Conservation (phyloP, 495 filamentous ascomycete species). For the Platismatia glauca region DNA sequence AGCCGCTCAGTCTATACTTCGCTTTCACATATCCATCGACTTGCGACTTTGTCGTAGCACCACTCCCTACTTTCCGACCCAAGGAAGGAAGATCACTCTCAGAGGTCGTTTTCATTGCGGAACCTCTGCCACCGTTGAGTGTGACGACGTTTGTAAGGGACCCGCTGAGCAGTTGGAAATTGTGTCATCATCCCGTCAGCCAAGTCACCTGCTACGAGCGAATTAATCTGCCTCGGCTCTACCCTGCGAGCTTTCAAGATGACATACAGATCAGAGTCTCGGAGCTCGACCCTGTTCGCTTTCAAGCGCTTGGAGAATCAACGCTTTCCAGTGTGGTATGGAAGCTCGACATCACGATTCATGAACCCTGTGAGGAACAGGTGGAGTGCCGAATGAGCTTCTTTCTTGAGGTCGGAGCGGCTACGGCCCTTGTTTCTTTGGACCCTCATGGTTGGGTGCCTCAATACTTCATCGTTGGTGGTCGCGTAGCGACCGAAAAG, state of each 20-base stretch:
- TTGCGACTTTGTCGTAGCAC: neutral
- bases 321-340: neutral
- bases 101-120: constrained; percentile 5
- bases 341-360: constrained; percentile 11
- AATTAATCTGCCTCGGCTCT: constrained; percentile 8
- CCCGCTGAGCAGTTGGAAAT: constrained; percentile 16
- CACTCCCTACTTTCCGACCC: constrained; percentile 12
- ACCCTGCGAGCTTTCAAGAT: constrained; percentile 14
- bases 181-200: neutral
- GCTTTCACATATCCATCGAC: neutral
- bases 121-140: constrained; percentile 8
- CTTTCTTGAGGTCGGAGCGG: constrained; percentile 3
- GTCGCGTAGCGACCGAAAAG: constrained; percentile 8
- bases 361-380: neutral
- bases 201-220: constrained; percentile 15
- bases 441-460: constrained; percentile 12
- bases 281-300: constrained; percentile 6
- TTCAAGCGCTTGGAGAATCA: constrained; percentile 7
- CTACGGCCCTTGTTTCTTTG: neutral
- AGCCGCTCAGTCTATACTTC: constrained; percentile 12
- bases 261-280: constrained; percentile 10
- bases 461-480: constrained; percentile 11
- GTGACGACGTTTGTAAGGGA: neutral
- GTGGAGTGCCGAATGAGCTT: constrained; percentile 17
- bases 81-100: constrained; percentile 1